Base-by-base conservation (phyloP, 2,329 filamentous ascomycete genomes). In the Pseudomassariella vexata region DNA sequence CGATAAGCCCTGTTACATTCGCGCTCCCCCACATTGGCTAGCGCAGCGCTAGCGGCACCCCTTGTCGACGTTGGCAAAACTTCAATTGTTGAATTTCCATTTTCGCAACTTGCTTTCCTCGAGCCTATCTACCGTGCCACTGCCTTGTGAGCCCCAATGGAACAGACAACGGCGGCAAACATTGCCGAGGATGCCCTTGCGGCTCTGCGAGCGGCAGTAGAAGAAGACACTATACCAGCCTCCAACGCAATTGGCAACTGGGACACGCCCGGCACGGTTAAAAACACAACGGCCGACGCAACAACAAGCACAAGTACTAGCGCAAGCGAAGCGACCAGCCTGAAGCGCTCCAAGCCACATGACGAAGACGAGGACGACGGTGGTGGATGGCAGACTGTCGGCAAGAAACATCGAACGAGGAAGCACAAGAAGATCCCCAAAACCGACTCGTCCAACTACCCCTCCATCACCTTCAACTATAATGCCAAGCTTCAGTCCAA, bases 391-490 rank as follows among this genome's bases (percentile, higher is more conserved):
- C 63, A 76, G 48, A 69, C 66, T 12, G 68, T 78, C 38, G 65
- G 67, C 14, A 28, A 20, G n/a, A 28, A 17, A 34, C 66, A 66
- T 15, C 60, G 68, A 12, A 60, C 36, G 20, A 54, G 52, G 24
- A 53, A 51, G 30, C 25, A 79, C 6, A 81, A 81, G 55, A 82
- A 79, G 57, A 53, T 73, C 3, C 77, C 77, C 2, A 69, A 68
- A 26, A 58, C 66, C 21, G 62, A 69, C 22, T 70, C 67, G 4
- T 66, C 60, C 37, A 73, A 71, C 45, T 82, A 82, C 51, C 77
- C 77, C 24, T 59, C 66, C 23, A 73, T 82, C 41, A 59, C 60
- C 14, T 79, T 81, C 45, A 73, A 74, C 12, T 53, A 65, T 42
- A 71, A 66, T 35, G 68, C 72, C 12, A 71, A 75, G 44, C 62